phyloP scores from a whole-genome alignment of 768 basidiomycete species.

The Lentinula sp. region DNA sequence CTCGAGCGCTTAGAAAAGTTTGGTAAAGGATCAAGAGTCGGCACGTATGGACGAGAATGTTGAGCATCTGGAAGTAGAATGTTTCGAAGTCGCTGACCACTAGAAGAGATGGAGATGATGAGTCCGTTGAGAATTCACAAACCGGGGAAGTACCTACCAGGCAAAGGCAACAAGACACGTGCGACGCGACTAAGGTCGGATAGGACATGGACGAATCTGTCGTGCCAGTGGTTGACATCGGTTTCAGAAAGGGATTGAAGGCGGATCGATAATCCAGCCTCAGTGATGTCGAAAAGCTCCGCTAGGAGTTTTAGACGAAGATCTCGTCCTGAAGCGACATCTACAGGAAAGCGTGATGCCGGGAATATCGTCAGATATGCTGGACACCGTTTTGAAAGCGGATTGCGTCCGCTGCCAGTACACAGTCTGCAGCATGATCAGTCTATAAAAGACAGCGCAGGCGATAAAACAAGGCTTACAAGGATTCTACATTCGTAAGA shows the following conservation, averaged over 20 bases:
- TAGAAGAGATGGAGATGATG: neutral
- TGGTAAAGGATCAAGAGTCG: slow-evolving; percentile 4
- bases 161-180: slow-evolving; percentile 6
- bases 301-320: slow-evolving; percentile 26
- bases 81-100: slow-evolving; percentile 6
- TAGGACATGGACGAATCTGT: slow-evolving; percentile 8
- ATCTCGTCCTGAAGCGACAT: slow-evolving; percentile 19
- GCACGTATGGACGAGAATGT: slow-evolving; percentile 2
- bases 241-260: slow-evolving; percentile 16
- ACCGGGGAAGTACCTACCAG: slow-evolving; percentile 5
- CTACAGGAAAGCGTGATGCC: slow-evolving; percentile 19
- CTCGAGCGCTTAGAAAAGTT: neutral
- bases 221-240: slow-evolving; percentile 16
- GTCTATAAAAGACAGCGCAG: neutral
- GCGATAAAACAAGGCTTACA: slow-evolving; percentile 16
- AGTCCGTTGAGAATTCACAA: neutral
- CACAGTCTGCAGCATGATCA: slow-evolving; percentile 22
- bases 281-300: slow-evolving; percentile 23
- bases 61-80: slow-evolving; percentile 7
- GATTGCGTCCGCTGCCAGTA: slow-evolving; percentile 27
- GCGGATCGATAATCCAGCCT: slow-evolving; percentile 18
- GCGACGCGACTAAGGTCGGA: slow-evolving; percentile 18
- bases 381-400: slow-evolving; percentile 23
- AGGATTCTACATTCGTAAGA: slow-evolving; percentile 26
- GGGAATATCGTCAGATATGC: slow-evolving; percentile 19